Conservation (phyloP, 2,329 filamentous ascomycete species). For the Alternaria triticina region DNA sequence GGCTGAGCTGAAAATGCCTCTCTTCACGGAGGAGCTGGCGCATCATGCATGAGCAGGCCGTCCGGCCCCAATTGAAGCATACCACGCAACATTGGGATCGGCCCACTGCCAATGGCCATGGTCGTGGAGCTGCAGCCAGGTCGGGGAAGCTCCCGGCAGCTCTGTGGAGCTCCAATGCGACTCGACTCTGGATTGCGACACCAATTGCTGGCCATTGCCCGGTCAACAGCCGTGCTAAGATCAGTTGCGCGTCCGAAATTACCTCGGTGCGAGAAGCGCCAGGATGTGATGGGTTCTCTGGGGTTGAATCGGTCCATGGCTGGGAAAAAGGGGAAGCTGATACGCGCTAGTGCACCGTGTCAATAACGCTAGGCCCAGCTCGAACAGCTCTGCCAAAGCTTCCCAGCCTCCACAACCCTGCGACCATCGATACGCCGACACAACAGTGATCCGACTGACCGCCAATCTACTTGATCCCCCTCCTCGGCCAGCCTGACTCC, state of each 20-base stretch:
- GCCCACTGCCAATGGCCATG: slow-evolving; percentile 24
- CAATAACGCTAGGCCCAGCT: slow-evolving; percentile 28
- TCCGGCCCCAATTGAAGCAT: slow-evolving; percentile 38
- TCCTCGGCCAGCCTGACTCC: slow-evolving; percentile 38
- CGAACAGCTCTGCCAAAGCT: slow-evolving; percentile 30
- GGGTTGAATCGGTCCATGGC: slow-evolving; percentile 3
- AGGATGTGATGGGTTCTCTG: slow-evolving; percentile 7
- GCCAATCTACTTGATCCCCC: slow-evolving; percentile 46
- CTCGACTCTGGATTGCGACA: slow-evolving; percentile 12
- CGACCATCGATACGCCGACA: slow-evolving; percentile 30
- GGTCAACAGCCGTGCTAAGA: slow-evolving; percentile 33
- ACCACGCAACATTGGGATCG: slow-evolving; percentile 37
- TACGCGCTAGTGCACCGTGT: slow-evolving; percentile 29
- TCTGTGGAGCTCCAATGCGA: slow-evolving; percentile 17
- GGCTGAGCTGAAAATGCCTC: slow-evolving; percentile 41
- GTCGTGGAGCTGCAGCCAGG: slow-evolving; percentile 22
- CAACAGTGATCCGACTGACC: slow-evolving; percentile 36
- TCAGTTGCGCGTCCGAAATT: slow-evolving; percentile 24
- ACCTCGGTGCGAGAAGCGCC: slow-evolving; percentile 32
- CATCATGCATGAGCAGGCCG: slow-evolving; percentile 26
- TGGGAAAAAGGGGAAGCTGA: slow-evolving; percentile 31
- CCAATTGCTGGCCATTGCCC: slow-evolving; percentile 22
- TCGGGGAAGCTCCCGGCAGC: slow-evolving; percentile 25
- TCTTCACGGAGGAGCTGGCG: slow-evolving; percentile 30
- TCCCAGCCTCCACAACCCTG: slow-evolving; percentile 27